Evolutionary conservation across 345 rosid species (phyloP), one percentile per base, ranked within the genome.

Genomic region (Citrus cavaleriei): DNA sequence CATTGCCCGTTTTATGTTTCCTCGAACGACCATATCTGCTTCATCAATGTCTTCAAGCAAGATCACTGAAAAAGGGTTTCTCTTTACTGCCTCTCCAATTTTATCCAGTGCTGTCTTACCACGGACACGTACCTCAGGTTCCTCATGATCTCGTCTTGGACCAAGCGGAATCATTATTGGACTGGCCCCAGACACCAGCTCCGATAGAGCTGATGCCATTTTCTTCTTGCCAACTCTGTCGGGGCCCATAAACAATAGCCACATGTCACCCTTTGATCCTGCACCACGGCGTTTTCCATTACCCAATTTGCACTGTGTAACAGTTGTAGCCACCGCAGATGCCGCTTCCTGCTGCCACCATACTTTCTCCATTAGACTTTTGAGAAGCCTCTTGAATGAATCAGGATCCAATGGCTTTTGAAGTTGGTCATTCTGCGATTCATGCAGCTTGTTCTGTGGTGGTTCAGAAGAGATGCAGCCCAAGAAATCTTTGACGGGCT

Each of bases 291-390:
- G 72, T 83, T 89, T 96, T 54, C 95, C 88, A 63, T 85, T 89
- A 10, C 98, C 97, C 70, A 86, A 74, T 86, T 87, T 94, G 85
- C 93, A 89, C 79, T 88, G 90, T 0, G 91, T 89, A 72, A 94
- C 90, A 3, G 92, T 88, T 35, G 89, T 80, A n/a, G 98, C 97
- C 70, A 94, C 84, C 0, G 97, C 91, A 30, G 97, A 89, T 51
- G 99, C 94, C 35, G 99, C 98, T 27, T 96, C 98, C 25, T 78
- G 88, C 85, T 96, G 99, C 99, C 99, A 96, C 97, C 97, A 87
- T 28, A 91, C 97, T 80, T 87, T 91, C 78, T 91, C 95, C 0
- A 70, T 51, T 74, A 96, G 91, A 62, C 95, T 94, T 74, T 91
- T 93, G 74, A 92, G 90, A 51, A 96, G 94, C 86, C 87, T 89